Conservation (phyloP, 306 rosid genomes). For the Cajanus cajan region DNA sequence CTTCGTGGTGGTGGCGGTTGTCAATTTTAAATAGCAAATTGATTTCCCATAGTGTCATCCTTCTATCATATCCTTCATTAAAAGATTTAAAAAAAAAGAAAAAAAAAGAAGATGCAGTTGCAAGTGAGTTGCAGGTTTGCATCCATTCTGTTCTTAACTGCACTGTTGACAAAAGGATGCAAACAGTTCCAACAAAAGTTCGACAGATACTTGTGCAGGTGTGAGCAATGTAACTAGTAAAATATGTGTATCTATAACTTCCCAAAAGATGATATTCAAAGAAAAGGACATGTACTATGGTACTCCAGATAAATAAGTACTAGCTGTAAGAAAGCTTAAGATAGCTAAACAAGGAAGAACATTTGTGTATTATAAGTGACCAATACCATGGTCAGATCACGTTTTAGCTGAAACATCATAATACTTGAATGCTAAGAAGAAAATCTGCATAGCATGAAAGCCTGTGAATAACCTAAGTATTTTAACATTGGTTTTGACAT, state of each 20-base stretch:
- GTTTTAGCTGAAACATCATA: conserved; percentile 3
- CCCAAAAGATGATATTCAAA: background rate
- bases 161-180: background rate
- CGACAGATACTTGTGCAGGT: background rate
- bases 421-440: conserved; percentile 3
- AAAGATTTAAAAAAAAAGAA: too few relatives aligned
- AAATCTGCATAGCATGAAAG: background rate
- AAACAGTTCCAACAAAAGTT: background rate
- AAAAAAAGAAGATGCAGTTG: too few relatives aligned
- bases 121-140: too few relatives aligned
- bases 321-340: background rate
- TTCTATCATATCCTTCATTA: conserved; percentile 21
- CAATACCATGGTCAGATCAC: background rate
- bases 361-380: too few relatives aligned
- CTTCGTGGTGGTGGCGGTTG: background rate
- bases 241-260: background rate
- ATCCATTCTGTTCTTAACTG: background rate
- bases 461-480: background rate
- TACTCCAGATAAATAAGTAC: background rate
- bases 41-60: background rate
- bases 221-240: background rate
- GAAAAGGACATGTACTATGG: background rate
- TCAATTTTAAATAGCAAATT: conserved; percentile 1
- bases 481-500: background rate
- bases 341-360: background rate